Percentiles rank a stretch among this genome's conserved stretches.
Evolutionary conservation across 805 yeast genomes (phyloP).

Genomic region (Candida verbasci): DNA sequence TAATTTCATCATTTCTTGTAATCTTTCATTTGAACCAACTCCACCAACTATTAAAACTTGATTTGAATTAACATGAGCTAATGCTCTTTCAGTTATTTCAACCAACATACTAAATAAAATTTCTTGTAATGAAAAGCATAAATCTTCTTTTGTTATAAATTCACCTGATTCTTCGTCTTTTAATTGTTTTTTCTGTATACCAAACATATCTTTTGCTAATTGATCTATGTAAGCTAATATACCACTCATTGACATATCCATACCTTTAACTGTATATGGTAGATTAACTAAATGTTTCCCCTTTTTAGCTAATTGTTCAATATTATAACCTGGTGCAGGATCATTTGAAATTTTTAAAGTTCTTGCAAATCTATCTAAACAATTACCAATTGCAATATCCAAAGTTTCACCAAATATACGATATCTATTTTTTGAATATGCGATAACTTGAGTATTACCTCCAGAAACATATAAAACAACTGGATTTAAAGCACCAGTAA

Average conservation of each 20-base stretch:
- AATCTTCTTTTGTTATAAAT: slow-evolving; percentile 71
- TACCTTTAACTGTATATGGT: slow-evolving; percentile 97
- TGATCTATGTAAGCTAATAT: slow-evolving; percentile 81
- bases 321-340: slow-evolving; percentile 97
- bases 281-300: slow-evolving; percentile 61
- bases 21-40: slow-evolving; percentile 90
- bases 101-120: slow-evolving; percentile 93
- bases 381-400: slow-evolving; percentile 96
- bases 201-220: slow-evolving; percentile 68
- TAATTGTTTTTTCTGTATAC: slow-evolving; percentile 36
- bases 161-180: slow-evolving; percentile 43
- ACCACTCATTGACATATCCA: slow-evolving; percentile 97
- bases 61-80: slow-evolving; percentile 90
- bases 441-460: slow-evolving; percentile 97
- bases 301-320: slow-evolving; percentile 85
- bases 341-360: slow-evolving; percentile 82
- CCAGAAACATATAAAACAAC: slow-evolving; percentile 97
- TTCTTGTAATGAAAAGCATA: slow-evolving; percentile 91
- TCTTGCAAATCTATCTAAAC: slow-evolving; percentile 93
- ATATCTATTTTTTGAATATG: slow-evolving; percentile 89
- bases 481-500: slow-evolving; percentile 96
- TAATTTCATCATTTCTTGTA: slow-evolving; percentile 94
- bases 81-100: slow-evolving; percentile 95
- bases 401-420: slow-evolving; percentile 99
- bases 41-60: slow-evolving; percentile 97